Evolutionary conservation across 2,329 filamentous ascomycete genomes (phyloP).

Genomic region (Fusarium hainanense): DNA sequence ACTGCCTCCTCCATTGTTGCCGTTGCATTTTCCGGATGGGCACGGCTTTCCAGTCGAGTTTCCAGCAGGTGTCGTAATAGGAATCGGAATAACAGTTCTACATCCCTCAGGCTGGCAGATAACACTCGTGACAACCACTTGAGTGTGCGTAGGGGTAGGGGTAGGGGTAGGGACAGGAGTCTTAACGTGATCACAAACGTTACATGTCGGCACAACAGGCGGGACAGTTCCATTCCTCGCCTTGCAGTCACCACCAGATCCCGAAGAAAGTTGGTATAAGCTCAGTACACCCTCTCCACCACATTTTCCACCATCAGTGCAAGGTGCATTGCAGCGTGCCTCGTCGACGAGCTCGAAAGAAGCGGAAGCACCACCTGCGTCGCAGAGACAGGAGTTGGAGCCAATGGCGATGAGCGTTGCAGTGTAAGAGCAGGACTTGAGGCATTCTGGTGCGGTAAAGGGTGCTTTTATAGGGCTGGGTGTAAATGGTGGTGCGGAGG

Average conservation of each 20-base stretch:
- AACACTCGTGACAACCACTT: neutral
- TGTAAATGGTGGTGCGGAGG: conserved; percentile 29
- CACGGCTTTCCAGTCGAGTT: conserved; percentile 26
- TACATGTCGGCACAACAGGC: conserved; percentile 17
- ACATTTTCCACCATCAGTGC: conserved; percentile 40
- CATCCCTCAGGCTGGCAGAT: conserved; percentile 28
- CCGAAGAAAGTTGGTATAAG: conserved; percentile 27
- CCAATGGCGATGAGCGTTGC: conserved; percentile 43
- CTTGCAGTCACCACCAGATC: neutral
- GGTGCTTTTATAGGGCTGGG: conserved; percentile 15
- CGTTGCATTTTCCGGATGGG: conserved; percentile 6
- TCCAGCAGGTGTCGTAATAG: conserved; percentile 4
- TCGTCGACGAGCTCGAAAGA: conserved; percentile 34
- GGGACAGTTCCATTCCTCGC: conserved; percentile 1
- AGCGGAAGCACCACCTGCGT: conserved; percentile 9
- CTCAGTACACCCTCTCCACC: conserved; percentile 39
- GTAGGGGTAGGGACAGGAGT: neutral
- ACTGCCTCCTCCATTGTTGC: neutral
- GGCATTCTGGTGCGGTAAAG: conserved; percentile 29
- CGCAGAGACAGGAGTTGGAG: conserved; percentile 40
- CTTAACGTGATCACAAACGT: conserved; percentile 1
- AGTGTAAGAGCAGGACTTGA: conserved; percentile 16
- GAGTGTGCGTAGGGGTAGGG: neutral
- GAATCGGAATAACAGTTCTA: neutral
- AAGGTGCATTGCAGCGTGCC: conserved; percentile 33